phyloP scores from a whole-genome alignment of 2,329 filamentous ascomycete genomes.

The Nemania diffusa region DNA sequence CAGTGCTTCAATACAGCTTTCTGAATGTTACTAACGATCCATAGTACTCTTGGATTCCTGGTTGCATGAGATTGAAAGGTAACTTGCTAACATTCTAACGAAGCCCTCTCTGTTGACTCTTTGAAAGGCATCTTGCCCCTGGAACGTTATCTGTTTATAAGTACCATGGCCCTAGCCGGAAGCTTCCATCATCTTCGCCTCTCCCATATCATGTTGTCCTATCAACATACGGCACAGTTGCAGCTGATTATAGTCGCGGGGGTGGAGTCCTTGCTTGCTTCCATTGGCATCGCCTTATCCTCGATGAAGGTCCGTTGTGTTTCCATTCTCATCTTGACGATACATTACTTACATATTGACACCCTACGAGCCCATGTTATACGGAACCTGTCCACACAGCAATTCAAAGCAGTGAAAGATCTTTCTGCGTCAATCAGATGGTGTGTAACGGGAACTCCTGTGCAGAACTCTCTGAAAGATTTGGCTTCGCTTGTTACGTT shows the following conservation, averaged over 20 bases:
- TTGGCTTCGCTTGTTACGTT: slow-evolving; percentile 37
- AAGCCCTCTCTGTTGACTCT: neutral
- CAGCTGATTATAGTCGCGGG: slow-evolving; percentile 35
- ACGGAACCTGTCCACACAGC: slow-evolving; percentile 39
- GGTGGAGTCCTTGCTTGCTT: slow-evolving; percentile 31
- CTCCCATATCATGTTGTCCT: slow-evolving; percentile 36
- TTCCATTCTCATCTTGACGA: neutral
- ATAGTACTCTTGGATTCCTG: slow-evolving; percentile 37
- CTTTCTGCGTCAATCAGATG: slow-evolving; percentile 38
- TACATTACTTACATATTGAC: neutral
- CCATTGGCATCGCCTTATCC: slow-evolving; percentile 35
- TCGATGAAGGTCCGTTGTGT: slow-evolving; percentile 40
- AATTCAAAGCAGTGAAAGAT: slow-evolving; percentile 38
- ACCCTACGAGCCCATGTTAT: slow-evolving; percentile 30
- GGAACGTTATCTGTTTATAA: slow-evolving; percentile 34
- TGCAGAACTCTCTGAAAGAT: slow-evolving; percentile 42
- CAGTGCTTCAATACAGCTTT: neutral
- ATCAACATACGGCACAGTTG: slow-evolving; percentile 39
- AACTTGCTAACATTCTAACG: neutral
- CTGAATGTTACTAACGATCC: slow-evolving; percentile 11
- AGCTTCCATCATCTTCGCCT: slow-evolving; percentile 23
- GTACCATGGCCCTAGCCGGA: slow-evolving; percentile 36
- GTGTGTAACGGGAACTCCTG: slow-evolving; percentile 42
- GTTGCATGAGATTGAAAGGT: slow-evolving; percentile 37
- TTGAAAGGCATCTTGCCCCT: slow-evolving; percentile 29